Evolutionary conservation across 495 filamentous ascomycete genomes (phyloP), one percentile per base, ranked within the genome.

Genomic region (Pseudotulostoma volvatum): DNA sequence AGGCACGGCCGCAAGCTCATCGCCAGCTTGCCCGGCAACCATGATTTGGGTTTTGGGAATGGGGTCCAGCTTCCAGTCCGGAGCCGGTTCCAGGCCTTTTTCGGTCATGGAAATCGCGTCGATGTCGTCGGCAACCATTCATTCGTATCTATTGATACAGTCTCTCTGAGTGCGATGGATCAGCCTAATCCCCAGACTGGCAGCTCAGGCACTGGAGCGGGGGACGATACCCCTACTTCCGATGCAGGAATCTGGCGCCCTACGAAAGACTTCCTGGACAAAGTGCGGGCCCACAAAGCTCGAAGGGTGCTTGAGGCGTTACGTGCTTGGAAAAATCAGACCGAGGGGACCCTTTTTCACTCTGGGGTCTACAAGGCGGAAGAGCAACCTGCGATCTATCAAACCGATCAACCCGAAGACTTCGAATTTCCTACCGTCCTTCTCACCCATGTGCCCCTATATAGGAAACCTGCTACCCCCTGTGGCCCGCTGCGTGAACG

Each of bases 91-190:
- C 74, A 81, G 44, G 70, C 79, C 1, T 93, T 80, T 54, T 95
- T 99, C 59, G 92, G 92, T 9, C 72, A 83, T 35, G 78, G 79
- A 8, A 96, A 93, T 47, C 68, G 82, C 11, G 72, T 96, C 11
- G 83, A 94, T 51, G 67, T 94, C 7, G 70, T 93, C 41, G 92
- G 85, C 2, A 99, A 99, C 46, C 92, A 99, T 54, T 90, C 84
- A 0, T 88, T 96, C 52, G 79, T 99, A 4, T 87, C 84, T 1
- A 64, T 99, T 2, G 92, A 99, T 47, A 74, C 77, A 0, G 77
- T 92, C 3, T 93, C 84, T 8, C 56, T 96, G 45, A 90, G 82
- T 50, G 86, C 86, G 7, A 67, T 67, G 50, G 66, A 67, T 28
- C 67, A 73, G 36, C 56, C 59, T 3, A 61, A 71, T 44, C 63